A percentile compares a stretch with the other conserved stretches of the same genome.
Conservation (phyloP, 2,329 filamentous ascomycete species). For the Botrytis pseudocinerea region DNA sequence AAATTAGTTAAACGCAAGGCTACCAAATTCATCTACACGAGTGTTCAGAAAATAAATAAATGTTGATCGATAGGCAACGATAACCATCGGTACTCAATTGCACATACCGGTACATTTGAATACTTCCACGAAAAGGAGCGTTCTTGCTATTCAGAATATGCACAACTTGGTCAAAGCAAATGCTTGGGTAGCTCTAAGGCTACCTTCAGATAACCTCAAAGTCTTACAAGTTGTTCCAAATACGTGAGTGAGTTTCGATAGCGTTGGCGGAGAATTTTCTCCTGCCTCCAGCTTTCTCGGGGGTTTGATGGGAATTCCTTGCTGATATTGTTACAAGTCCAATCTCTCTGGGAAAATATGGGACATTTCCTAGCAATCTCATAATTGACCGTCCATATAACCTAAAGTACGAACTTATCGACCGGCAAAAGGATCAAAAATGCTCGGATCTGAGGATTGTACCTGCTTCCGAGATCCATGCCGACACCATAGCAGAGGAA, state of each 20-base stretch:
- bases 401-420: slow-evolving; percentile 85
- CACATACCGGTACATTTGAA: not conserved
- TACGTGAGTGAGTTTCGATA: slow-evolving; percentile 50
- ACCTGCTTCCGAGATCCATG: slow-evolving; percentile 77
- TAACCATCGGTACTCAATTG: not conserved
- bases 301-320: not conserved
- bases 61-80: not conserved
- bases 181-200: slow-evolving; percentile 59
- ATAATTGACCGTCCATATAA: slow-evolving; percentile 90
- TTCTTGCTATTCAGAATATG: slow-evolving; percentile 31
- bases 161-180: slow-evolving; percentile 53
- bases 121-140: not conserved
- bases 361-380: slow-evolving; percentile 83
- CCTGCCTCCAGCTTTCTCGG: slow-evolving; percentile 8
- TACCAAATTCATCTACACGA: not conserved
- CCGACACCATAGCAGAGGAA: slow-evolving; percentile 65
- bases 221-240: slow-evolving; percentile 61
- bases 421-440: slow-evolving; percentile 63
- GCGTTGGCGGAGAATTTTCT: slow-evolving; percentile 31
- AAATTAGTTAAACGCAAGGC: slow-evolving; percentile 11
- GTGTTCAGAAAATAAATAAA: not conserved
- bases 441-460: slow-evolving; percentile 76
- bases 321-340: slow-evolving; percentile 54
- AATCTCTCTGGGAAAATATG: slow-evolving; percentile 90
- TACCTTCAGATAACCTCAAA: slow-evolving; percentile 59